Evolutionary conservation across 805 yeast species (phyloP).

Genomic region (Blastobotrys muscicola): DNA sequence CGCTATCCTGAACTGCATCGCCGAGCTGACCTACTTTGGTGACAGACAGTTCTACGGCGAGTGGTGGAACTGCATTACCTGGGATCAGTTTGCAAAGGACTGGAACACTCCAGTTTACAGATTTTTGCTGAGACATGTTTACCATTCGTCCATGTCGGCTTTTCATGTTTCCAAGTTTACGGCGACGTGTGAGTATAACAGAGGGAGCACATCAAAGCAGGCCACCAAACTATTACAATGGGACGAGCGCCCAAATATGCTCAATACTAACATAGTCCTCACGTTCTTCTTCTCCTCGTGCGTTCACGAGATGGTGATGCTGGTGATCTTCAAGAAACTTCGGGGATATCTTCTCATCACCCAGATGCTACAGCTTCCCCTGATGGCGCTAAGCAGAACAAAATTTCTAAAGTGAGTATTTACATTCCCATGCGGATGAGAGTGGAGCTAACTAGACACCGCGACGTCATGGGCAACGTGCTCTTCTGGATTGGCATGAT

Average conservation of each 20-base stretch:
- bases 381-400: conserved; percentile 55
- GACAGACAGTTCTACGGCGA: conserved; percentile 91
- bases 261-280: too few species aligned
- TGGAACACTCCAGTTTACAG: conserved; percentile 95
- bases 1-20: conserved; percentile 78
- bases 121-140: conserved; percentile 85
- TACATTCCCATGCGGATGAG: neutral
- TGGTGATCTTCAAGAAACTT: conserved; percentile 64
- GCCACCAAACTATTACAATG: too few species aligned
- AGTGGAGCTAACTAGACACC: neutral
- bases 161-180: conserved; percentile 50
- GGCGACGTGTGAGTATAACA: too few species aligned
- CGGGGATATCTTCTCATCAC: conserved; percentile 72
- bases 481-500: conserved; percentile 90
- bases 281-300: conserved; percentile 56
- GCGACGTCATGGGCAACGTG: conserved; percentile 50
- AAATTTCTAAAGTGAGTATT: conserved; percentile 35
- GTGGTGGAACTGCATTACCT: conserved; percentile 95
- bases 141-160: conserved; percentile 79
- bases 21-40: conserved; percentile 77
- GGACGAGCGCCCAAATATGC: too few species aligned
- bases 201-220: too few species aligned
- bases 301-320: conserved; percentile 91
- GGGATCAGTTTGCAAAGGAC: conserved; percentile 87
- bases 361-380: conserved; percentile 84